Evolutionary conservation across 306 rosid species (phyloP).

Genomic region (cucumber (Cucumis sativus)): DNA sequence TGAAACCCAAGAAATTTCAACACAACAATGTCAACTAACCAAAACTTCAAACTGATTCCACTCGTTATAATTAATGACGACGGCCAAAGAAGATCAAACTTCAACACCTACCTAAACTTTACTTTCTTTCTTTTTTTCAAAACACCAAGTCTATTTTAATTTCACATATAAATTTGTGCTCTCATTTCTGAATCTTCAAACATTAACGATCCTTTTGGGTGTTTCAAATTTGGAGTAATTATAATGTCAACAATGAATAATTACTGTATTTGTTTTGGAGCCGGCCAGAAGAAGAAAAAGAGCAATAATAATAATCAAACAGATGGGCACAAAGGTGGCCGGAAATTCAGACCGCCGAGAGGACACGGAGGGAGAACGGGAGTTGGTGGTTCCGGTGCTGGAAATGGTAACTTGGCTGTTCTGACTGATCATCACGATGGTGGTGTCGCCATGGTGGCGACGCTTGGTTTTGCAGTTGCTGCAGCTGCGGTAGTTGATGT

Average conservation of each 20-base stretch:
- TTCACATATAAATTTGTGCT: not conserved
- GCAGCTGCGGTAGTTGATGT: not conserved
- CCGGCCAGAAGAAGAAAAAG: not conserved
- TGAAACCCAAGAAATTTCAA: not conserved
- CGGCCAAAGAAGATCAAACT: not conserved
- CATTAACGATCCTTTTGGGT: not conserved
- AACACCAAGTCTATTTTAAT: not conserved
- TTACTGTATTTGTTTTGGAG: not conserved
- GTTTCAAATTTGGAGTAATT: not conserved
- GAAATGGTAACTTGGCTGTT: slow-evolving; percentile 3
- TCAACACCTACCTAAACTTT: not conserved
- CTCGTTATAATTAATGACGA: too few relatives aligned
- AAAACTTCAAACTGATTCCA: too few relatives aligned
- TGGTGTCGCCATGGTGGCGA: not conserved
- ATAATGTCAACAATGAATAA: not conserved
- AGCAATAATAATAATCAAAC: not conserved
- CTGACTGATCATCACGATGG: slow-evolving; percentile 1
- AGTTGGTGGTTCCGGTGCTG: not conserved
- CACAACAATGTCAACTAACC: not conserved
- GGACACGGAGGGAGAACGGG: not conserved
- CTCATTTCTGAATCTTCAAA: not conserved
- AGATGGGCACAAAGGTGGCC: not conserved
- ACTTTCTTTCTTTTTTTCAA: not conserved
- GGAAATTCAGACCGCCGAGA: not conserved
- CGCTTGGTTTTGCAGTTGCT: not conserved